phyloP scores from a whole-genome alignment of 495 filamentous ascomycete genomes.

The Aspergillus cavernicola region DNA sequence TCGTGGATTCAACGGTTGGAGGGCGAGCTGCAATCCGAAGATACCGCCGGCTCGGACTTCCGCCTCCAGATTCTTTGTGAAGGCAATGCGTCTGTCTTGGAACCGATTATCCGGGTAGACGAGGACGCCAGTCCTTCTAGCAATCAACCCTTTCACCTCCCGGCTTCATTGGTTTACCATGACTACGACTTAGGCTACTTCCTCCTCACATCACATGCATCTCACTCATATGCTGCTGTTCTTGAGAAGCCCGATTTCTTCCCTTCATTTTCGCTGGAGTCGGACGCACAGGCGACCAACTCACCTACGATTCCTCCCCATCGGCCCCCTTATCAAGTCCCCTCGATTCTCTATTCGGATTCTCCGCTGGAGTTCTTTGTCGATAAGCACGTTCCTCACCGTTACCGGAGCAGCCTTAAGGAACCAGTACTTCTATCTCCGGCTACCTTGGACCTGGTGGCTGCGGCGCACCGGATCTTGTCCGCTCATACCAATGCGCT shows the following conservation, averaged over 20 bases:
- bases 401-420: slow-evolving; percentile 58
- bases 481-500: slow-evolving; percentile 69
- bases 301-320: slow-evolving; percentile 36
- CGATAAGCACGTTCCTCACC: slow-evolving; percentile 54
- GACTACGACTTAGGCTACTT: slow-evolving; percentile 78
- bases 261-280: slow-evolving; percentile 27
- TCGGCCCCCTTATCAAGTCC: slow-evolving; percentile 67
- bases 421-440: slow-evolving; percentile 73
- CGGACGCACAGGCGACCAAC: slow-evolving; percentile 17
- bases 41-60: slow-evolving; percentile 64
- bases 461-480: slow-evolving; percentile 70
- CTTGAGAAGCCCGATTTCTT: slow-evolving; percentile 61
- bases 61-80: slow-evolving; percentile 68
- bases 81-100: slow-evolving; percentile 55
- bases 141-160: slow-evolving; percentile 42
- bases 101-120: slow-evolving; percentile 55
- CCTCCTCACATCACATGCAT: slow-evolving; percentile 64
- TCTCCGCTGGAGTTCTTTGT: slow-evolving; percentile 60
- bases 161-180: slow-evolving; percentile 61
- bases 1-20: slow-evolving; percentile 76
- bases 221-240: slow-evolving; percentile 58
- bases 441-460: slow-evolving; percentile 70
- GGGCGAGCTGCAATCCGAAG: slow-evolving; percentile 63
- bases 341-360: slow-evolving; percentile 56
- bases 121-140: slow-evolving; percentile 36